Evolutionary conservation across 345 rosid species (phyloP), one percentile per base, ranked within the genome.

Genomic region (Jatropha curcas): DNA sequence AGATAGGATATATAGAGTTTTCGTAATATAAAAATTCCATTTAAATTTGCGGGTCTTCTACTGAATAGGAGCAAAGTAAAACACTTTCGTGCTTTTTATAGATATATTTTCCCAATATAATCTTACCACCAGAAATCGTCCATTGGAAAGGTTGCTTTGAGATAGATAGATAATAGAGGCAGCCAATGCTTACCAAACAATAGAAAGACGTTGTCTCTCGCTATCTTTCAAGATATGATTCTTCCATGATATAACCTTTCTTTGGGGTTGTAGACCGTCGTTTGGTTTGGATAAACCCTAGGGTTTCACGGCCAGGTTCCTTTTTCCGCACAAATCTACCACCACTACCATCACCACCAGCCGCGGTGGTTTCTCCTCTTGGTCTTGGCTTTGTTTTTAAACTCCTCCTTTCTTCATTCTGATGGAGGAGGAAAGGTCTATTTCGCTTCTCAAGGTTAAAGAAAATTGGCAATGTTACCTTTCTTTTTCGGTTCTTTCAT

Each of bases 391-490:
- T 66, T 25, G n/a, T n/a, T n/a, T n/a, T n/a, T n/a, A n/a, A n/a
- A 25, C 31, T 65, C 73, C 72, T 43, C 76, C 70, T 65, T 27
- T 30, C 2, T 70, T 59, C 70, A 43, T 73, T 65, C 76, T 37
- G 51, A 80, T 76, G 76, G 84, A 86, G 66, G 84, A 85, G 30
- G 84, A 86, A 60, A 60, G 79, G 12, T 86, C 86, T 37, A 43
- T 74, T 59, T 82, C 84, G 34, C 88, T 86, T 82, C 81, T 78
- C 45, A 86, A 82, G 88, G 92, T 83, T 61, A 11, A 13, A 16
- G 11, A 41, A 41, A 41, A 7, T 7, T 7, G 1, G 1, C 7
- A 41, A 7, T 9, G 45, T 7, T 9, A 1, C 11, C 10, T 41
- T 9, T 7, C 11, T 41, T 2, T 41, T 1, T 41, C 8, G 8